Evolutionary conservation across 1,284 basidiomycete species (phyloP).

Genomic region (Leccinum angustisporum): DNA sequence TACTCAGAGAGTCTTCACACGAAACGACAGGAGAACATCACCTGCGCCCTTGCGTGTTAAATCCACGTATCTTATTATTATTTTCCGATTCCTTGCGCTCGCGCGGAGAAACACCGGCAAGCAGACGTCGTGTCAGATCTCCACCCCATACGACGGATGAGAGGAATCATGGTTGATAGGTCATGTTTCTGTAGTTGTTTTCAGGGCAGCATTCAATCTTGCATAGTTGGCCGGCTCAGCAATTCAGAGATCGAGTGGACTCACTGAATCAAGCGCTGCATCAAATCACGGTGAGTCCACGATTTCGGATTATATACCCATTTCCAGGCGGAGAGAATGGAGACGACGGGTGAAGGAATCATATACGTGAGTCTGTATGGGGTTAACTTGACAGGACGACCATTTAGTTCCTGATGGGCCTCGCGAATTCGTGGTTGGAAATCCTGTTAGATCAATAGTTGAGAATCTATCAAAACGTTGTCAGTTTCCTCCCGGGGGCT

Average conservation of each 20-base stretch:
- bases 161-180: neutral
- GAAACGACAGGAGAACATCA: neutral
- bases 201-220: constrained; percentile 12
- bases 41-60: neutral
- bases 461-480: neutral
- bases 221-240: constrained; percentile 4
- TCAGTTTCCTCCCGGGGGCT: neutral
- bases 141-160: neutral
- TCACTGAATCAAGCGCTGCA: neutral
- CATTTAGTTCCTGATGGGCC: neutral
- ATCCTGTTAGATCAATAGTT: neutral
- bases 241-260: neutral
- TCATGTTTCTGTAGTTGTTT: neutral
- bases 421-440: neutral
- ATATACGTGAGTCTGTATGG: neutral
- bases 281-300: constrained; percentile 7
- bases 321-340: neutral
- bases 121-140: neutral
- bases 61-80: neutral
- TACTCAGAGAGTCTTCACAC: constrained; percentile 6
- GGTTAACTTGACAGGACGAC: neutral
- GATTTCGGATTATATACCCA: neutral
- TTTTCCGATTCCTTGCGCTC: neutral
- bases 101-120: neutral
- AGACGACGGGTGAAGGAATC: neutral